phyloP scores from a whole-genome alignment of 1,284 basidiomycete species.

The Cryptococcus wingfieldii region DNA sequence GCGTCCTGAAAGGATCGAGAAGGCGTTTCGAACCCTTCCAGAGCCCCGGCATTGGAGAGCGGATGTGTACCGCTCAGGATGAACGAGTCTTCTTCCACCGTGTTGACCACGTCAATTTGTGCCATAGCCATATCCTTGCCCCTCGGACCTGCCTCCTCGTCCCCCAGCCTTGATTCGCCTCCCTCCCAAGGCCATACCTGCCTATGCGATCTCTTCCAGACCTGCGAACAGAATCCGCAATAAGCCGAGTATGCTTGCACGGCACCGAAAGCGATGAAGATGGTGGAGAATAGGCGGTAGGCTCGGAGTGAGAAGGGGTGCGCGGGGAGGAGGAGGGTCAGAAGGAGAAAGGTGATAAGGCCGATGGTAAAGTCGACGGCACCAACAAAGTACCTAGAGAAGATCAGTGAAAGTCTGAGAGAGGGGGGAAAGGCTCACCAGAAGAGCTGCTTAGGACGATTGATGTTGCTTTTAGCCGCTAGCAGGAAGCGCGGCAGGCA shows the following conservation, averaged over 20 bases:
- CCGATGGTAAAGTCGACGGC: slow-evolving; percentile 27
- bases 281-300: slow-evolving; percentile 25
- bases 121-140: background rate
- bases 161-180: slow-evolving; percentile 28
- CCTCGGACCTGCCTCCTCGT: background rate
- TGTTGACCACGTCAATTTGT: background rate
- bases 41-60: background rate
- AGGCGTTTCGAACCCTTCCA: background rate
- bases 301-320: slow-evolving; percentile 25
- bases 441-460: slow-evolving; percentile 34
- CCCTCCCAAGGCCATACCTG: slow-evolving; percentile 40
- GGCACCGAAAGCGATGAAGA: slow-evolving; percentile 32
- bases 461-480: slow-evolving; percentile 32
- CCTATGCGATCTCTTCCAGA: slow-evolving; percentile 29
- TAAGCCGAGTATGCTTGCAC: slow-evolving; percentile 38
- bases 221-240: slow-evolving; percentile 37
- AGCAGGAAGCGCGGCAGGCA: slow-evolving; percentile 34
- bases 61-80: background rate
- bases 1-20: no score
- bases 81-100: background rate
- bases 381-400: slow-evolving; percentile 32
- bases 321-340: slow-evolving; percentile 25
- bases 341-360: slow-evolving; percentile 26
- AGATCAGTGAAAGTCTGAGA: background rate
- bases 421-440: slow-evolving; percentile 20